These are phyloP conservation scores for Tillandsia fasciculata DNA, from an alignment of 176 grass and related monocot species.

Conservation along the genomic window DNA sequence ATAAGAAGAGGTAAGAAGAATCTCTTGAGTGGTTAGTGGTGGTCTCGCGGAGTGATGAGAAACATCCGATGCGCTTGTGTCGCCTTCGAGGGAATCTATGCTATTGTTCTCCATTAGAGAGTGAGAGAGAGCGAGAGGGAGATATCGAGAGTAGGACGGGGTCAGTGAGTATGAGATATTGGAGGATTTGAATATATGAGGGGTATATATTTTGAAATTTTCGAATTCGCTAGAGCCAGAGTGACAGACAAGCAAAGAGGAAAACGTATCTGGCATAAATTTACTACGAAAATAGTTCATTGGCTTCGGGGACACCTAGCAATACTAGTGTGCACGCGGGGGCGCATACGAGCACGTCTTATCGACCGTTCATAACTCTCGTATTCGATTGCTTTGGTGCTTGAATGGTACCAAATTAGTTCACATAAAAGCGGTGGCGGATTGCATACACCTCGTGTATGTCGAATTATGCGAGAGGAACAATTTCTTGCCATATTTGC, in stretches of 20 bases:
- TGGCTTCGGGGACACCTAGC: background rate
- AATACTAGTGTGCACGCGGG: background rate
- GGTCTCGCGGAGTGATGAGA: background rate
- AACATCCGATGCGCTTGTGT: background rate
- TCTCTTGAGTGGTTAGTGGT: background rate
- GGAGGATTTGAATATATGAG: background rate
- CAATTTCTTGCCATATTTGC: background rate
- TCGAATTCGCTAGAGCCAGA: background rate
- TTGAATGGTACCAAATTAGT: background rate
- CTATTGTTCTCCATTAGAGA: background rate
- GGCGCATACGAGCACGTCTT: background rate
- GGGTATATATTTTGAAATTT: background rate
- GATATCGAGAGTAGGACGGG: background rate
- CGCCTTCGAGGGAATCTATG: background rate
- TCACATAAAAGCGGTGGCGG: background rate
- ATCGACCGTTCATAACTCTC: background rate
- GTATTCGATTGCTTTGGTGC: background rate
- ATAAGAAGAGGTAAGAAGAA: background rate
- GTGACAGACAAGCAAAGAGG: background rate
- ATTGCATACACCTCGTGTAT: background rate
- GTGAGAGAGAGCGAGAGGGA: background rate
- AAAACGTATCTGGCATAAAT: background rate
- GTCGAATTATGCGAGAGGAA: background rate
- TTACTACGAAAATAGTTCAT: background rate
- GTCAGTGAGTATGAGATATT: background rate